Evolutionary conservation across 139 green algal species (phyloP).

Genomic region (Medakamo hakoo): DNA sequence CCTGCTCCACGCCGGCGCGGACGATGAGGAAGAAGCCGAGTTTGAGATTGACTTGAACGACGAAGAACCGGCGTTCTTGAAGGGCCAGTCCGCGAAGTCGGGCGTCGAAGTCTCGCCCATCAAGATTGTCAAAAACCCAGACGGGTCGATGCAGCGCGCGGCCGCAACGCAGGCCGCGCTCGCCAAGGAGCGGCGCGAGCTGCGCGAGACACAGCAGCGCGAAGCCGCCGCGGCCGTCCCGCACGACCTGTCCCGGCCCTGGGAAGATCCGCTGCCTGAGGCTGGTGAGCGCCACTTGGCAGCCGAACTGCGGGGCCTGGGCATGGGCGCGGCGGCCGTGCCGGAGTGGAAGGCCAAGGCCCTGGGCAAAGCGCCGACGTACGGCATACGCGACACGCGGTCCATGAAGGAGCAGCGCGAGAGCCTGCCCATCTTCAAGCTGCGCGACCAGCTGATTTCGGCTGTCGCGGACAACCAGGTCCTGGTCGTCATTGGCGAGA

Average conservation of each 20-base stretch:
- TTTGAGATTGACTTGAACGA: slow-evolving; percentile 98
- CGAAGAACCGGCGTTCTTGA: slow-evolving; percentile 80
- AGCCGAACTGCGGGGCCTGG: slow-evolving; percentile 64
- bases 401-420: slow-evolving; percentile 90
- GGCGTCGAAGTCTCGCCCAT: slow-evolving; percentile 57
- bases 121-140: slow-evolving; percentile 98
- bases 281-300: slow-evolving; percentile 56
- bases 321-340: slow-evolving; percentile 37
- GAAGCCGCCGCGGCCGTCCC: slow-evolving; percentile 81
- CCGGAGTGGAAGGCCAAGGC: slow-evolving; percentile 79
- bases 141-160: slow-evolving; percentile 87
- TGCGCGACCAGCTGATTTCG: slow-evolving; percentile 78
- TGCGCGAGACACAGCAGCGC: slow-evolving; percentile 90
- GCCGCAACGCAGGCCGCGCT: slow-evolving; percentile 90
- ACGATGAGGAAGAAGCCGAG: slow-evolving; percentile 59
- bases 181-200: slow-evolving; percentile 89
- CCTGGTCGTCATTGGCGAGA: slow-evolving; percentile 81
- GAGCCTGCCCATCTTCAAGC: slow-evolving; percentile 85
- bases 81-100: slow-evolving; percentile 36
- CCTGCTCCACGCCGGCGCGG: slow-evolving; percentile 6
- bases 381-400: slow-evolving; percentile 65
- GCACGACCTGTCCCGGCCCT: slow-evolving; percentile 82
- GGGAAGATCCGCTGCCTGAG: slow-evolving; percentile 91
- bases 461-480: slow-evolving; percentile 78
- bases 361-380: slow-evolving; percentile 82